Base-by-base conservation (phyloP, 441 rosid species). In the Adansonia grandidieri region DNA sequence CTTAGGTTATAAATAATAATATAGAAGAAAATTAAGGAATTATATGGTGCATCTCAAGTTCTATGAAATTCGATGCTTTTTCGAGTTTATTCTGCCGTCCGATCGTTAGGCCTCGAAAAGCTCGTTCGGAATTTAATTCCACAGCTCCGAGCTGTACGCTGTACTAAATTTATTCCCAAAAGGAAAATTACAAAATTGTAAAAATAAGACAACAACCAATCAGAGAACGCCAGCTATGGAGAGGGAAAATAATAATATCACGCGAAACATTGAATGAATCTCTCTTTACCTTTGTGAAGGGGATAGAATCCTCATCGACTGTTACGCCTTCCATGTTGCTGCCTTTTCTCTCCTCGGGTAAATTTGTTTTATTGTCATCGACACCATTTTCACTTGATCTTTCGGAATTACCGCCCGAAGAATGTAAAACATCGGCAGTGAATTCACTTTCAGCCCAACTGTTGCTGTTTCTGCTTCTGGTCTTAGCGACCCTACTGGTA, bases 391-490 rank as follows among this genome's bases (percentile, higher is more conserved):
- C 14, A 1, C 63, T 44, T 60, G 47, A 45, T 20, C 71, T 60
- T 70, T 74, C 84, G 9, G 80, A 78, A 66, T 75, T 70, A 67
- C 84, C 56, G 48, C 84, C 78, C 44, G 75, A 72, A 8, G 87
- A 78, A 40, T 1, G 79, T 58, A 71, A 61, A 72, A 6, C 47
- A 13, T 66, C 77, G 6, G 75, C 67, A 0, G 87, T 79, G 70
- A 87, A 85, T 79, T 83, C 92, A 77, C 82, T 88, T 74, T 85
- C 85, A 45, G 76, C 64, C 89, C 88, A 84, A 45, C 78, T 78
- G 66, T 71, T 58, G 8, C 81, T 71, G 83, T 80, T 80, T 13
- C 85, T 78, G 28, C 86, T 83, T 24, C 1, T 24, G 28, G 28
- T 24, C 1, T 79, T 69, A 2, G 86, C 81, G 67, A 72, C 64